Evolutionary conservation across 2,329 filamentous ascomycete genomes (phyloP).

Genomic region (Exserohilum rostratum): DNA sequence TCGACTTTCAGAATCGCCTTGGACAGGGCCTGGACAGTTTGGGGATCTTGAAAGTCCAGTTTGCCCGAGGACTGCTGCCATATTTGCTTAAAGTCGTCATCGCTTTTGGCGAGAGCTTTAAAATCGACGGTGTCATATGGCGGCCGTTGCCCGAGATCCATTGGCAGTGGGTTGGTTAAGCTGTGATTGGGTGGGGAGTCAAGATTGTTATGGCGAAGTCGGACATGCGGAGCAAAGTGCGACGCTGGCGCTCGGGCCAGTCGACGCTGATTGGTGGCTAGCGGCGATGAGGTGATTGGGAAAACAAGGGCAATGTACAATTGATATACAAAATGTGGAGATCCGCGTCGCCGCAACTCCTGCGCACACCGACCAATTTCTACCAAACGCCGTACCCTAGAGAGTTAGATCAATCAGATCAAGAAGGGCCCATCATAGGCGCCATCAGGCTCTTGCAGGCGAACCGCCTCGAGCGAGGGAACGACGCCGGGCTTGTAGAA

Average conservation of each 20-base stretch:
- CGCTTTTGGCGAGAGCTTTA: slow-evolving; percentile 62
- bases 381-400: slow-evolving; percentile 16
- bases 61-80: slow-evolving; percentile 56
- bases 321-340: slow-evolving; percentile 23
- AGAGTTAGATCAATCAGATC: slow-evolving; percentile 43
- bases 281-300: slow-evolving; percentile 1
- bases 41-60: slow-evolving; percentile 81
- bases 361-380: slow-evolving; percentile 13
- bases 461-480: slow-evolving; percentile 52
- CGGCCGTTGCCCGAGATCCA: slow-evolving; percentile 36
- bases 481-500: slow-evolving; percentile 66
- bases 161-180: slow-evolving; percentile 1
- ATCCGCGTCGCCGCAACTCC: slow-evolving; percentile 17
- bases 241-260: slow-evolving; percentile 22
- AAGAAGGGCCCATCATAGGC: slow-evolving; percentile 57
- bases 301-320: slow-evolving; percentile 15
- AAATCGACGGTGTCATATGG: slow-evolving; percentile 67
- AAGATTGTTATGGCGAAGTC: not conserved
- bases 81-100: slow-evolving; percentile 64
- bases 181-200: not conserved
- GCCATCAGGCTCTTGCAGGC: slow-evolving; percentile 48
- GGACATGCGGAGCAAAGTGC: not conserved
- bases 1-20: slow-evolving; percentile 77
- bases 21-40: slow-evolving; percentile 76
- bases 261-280: slow-evolving; percentile 27